Evolutionary conservation across 2,329 filamentous ascomycete species (phyloP).

Genomic region (Verticillium tricorpus): DNA sequence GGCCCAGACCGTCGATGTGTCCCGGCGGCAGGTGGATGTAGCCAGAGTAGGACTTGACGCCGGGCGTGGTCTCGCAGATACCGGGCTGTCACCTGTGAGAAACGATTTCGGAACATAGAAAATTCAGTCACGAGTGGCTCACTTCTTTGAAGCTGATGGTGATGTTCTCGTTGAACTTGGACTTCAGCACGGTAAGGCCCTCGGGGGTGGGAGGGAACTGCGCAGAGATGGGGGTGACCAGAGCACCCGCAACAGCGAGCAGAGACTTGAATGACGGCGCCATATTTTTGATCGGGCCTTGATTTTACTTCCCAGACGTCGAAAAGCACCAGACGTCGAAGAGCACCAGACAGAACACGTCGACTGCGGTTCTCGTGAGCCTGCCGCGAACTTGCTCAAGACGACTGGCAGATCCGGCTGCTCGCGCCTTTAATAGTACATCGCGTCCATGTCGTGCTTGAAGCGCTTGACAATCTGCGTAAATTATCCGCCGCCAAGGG

Average conservation of each 20-base stretch:
- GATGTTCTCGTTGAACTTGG: slow-evolving; percentile 53
- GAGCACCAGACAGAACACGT: neutral
- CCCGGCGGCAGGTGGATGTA: slow-evolving; percentile 50
- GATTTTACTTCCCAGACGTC: neutral
- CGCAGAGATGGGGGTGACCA: slow-evolving; percentile 13
- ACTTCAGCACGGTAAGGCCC: slow-evolving; percentile 41
- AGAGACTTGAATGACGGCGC: neutral
- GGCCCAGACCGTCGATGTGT: slow-evolving; percentile 19
- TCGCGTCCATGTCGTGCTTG: neutral
- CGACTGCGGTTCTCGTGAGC: neutral
- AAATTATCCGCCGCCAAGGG: neutral
- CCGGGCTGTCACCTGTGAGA: slow-evolving; percentile 35
- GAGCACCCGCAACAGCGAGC: slow-evolving; percentile 17
- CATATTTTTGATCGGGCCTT: neutral
- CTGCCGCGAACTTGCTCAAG: neutral
- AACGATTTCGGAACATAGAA: neutral
- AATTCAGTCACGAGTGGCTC: slow-evolving; percentile 9
- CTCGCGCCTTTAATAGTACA: neutral
- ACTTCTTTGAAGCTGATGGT: slow-evolving; percentile 56
- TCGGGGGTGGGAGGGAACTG: slow-evolving; percentile 18
- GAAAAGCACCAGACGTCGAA: neutral
- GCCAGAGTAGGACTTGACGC: slow-evolving; percentile 57
- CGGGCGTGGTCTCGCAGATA: slow-evolving; percentile 48
- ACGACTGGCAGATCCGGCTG: neutral
- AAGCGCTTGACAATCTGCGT: neutral